Evolutionary conservation across 805 yeast species (phyloP), one percentile per base, ranked within the genome.

Genomic region (Zygosaccharomyces rouxii): DNA sequence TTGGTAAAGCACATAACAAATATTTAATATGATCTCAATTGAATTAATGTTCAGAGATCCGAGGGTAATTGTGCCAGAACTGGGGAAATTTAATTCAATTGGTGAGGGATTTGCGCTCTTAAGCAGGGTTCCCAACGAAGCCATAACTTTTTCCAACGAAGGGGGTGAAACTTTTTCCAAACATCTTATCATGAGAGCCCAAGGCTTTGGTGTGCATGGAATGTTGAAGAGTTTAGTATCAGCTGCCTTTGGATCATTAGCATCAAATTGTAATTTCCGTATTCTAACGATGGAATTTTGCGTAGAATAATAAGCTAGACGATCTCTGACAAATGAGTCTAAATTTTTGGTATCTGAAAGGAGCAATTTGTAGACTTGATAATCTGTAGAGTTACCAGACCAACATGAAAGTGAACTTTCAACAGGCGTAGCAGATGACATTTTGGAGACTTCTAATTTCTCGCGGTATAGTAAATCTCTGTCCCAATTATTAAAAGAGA

Each of bases 351-450:
- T 22, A 5, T 42, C 37, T 19, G 38, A 40, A 19, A 14, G 58
- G 44, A 46, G 52, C 38, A 54, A 35, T 45, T 57, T 63, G 47
- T 63, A 60, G 4, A 65, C 66, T 51, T 81, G 83, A 60, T 73
- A 80, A 63, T 90, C 96, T 55, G 86, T 80, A 1, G 81, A 71
- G 60, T 90, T 92, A 2, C 98, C 98, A 44, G 84, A 74, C 90
- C 92, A 90, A 5, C 89, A 77, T 42, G 78, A 72, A 6, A 65
- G 48, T 3, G 55, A 39, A 7, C 62, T 52, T 13, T 63, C 60
- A 1, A 87, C 69, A 10, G 72, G 76, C 0, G 94, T 78, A 0
- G 95, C 95, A 7, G 87, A 74, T 0, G 96, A 84, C 90, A 90
- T 85, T 60, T 79, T 80, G 1, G 89, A 73, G 44, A 89, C 84